These are phyloP conservation scores for Camelina sativa DNA, from an alignment of 345 rosid species.

Conservation along the genomic window DNA sequence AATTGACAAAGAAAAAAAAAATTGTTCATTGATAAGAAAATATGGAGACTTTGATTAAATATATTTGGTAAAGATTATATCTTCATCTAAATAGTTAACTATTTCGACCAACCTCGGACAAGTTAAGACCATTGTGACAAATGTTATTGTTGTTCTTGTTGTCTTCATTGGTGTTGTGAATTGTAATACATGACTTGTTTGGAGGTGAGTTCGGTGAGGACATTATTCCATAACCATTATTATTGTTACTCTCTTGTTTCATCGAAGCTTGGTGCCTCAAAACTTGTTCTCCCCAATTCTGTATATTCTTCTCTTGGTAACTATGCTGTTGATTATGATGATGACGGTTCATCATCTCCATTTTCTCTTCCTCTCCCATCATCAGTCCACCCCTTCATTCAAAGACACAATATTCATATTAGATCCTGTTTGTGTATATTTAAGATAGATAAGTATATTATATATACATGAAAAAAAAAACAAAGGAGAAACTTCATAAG, in stretches of 20 bases:
- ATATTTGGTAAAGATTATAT: background rate
- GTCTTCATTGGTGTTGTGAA: slow-evolving; percentile 22
- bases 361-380: slow-evolving; percentile 58
- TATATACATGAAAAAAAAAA: background rate
- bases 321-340: slow-evolving; percentile 31
- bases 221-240: slow-evolving; percentile 16
- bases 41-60: background rate
- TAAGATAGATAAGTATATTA: background rate
- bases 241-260: slow-evolving; percentile 31
- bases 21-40: background rate
- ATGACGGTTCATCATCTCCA: slow-evolving; percentile 39
- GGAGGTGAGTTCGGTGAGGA: slow-evolving; percentile 43
- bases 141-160: slow-evolving; percentile 17
- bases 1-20: background rate
- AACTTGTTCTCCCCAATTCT: slow-evolving; percentile 37
- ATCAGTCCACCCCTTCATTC: slow-evolving; percentile 64
- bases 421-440: slow-evolving; percentile 1
- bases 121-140: slow-evolving; percentile 20
- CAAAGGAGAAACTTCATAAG: background rate
- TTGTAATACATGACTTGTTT: slow-evolving; percentile 38
- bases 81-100: background rate
- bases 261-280: slow-evolving; percentile 29
- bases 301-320: slow-evolving; percentile 29
- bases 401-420: slow-evolving; percentile 18
- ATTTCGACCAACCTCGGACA: slow-evolving; percentile 32